Percentiles rank a stretch among this genome's conserved stretches.
phyloP scores from a whole-genome alignment of 129 eudicot species.

The Deinandra increscens region DNA sequence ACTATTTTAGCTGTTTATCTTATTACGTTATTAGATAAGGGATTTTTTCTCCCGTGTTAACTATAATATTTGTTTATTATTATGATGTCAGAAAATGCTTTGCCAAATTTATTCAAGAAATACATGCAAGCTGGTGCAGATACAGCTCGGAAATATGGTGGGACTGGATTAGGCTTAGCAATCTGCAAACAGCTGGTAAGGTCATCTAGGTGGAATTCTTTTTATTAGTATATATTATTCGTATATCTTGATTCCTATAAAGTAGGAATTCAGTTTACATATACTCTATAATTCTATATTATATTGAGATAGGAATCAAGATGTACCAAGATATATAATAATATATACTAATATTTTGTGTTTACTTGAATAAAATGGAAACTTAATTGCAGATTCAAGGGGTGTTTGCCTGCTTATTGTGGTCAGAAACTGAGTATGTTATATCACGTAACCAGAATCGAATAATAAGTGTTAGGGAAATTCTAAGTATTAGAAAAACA shows the following conservation, averaged over 20 bases:
- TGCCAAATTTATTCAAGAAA: conserved; percentile 81
- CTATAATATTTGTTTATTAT: not conserved
- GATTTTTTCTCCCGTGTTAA: not conserved
- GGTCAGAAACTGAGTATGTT: not conserved
- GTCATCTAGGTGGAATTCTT: not conserved
- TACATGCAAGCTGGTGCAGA: conserved; percentile 98
- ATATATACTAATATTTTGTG: too few relatives aligned
- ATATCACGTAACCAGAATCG: not conserved
- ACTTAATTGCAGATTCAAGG: conserved; percentile 7
- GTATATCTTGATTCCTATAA: too few relatives aligned
- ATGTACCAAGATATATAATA: too few relatives aligned
- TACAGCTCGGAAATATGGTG: conserved; percentile 96
- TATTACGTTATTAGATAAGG: not conserved
- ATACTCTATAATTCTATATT: too few relatives aligned
- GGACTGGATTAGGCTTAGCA: conserved; percentile 95
- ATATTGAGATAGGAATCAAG: too few relatives aligned
- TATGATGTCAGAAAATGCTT: conserved; percentile 58
- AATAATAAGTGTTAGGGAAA: not conserved
- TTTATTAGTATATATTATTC: too few relatives aligned
- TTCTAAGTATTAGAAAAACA: not conserved
- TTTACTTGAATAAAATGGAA: conserved; percentile 1
- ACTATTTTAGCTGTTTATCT: not conserved
- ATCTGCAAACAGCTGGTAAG: conserved; percentile 95
- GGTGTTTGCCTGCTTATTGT: conserved; percentile 1
- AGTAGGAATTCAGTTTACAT: too few relatives aligned